These are phyloP conservation scores for Apiospora koreana DNA, from an alignment of 2,329 filamentous ascomycete species.

Conservation along the genomic window DNA sequence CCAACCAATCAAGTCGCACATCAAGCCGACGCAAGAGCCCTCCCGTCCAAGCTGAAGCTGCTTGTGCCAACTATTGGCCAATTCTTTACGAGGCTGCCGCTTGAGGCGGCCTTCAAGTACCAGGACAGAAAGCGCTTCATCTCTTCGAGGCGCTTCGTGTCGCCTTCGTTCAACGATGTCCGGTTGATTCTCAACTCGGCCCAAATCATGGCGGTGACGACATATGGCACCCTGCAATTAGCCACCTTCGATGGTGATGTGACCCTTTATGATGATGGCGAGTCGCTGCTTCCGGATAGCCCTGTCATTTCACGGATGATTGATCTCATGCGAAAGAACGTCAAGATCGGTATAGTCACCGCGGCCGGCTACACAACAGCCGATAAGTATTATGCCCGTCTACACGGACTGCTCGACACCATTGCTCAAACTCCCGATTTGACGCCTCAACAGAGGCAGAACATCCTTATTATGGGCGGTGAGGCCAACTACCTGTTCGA, in stretches of 20 bases:
- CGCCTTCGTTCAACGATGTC: conserved; percentile 96
- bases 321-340: conserved; percentile 73
- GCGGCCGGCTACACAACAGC: conserved; percentile 93
- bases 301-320: conserved; percentile 71
- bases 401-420: conserved; percentile 84
- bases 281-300: conserved; percentile 73
- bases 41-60: conserved; percentile 87
- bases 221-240: conserved; percentile 71
- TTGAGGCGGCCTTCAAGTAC: conserved; percentile 88
- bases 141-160: conserved; percentile 87
- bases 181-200: conserved; percentile 92
- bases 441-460: conserved; percentile 68
- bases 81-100: conserved; percentile 86
- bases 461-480: conserved; percentile 89
- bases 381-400: conserved; percentile 79
- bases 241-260: conserved; percentile 98
- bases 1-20: conserved; percentile 39
- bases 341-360: conserved; percentile 92
- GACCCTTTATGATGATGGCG: conserved; percentile 89
- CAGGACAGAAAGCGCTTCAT: conserved; percentile 87
- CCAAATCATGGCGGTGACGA: conserved; percentile 88
- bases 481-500: conserved; percentile 95
- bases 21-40: conserved; percentile 62
- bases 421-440: conserved; percentile 63
- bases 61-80: conserved; percentile 89